Conservation (phyloP, 2,329 filamentous ascomycete species). For the Westerdykella aurantiaca region DNA sequence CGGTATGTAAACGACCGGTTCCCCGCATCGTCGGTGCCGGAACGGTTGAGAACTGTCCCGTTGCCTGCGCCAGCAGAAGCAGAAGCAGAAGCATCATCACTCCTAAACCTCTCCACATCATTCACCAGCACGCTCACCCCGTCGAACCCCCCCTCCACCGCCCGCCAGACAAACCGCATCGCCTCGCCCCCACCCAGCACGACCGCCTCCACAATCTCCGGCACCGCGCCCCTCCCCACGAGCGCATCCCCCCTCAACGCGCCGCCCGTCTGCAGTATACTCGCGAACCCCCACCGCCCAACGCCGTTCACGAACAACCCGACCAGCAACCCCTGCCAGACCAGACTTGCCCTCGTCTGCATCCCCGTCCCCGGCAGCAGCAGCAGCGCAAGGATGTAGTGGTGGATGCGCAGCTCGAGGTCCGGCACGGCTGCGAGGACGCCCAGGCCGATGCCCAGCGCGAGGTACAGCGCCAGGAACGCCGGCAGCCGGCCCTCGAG, state of each 20-base stretch:
- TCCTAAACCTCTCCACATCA: conserved; percentile 71
- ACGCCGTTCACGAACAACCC: conserved; percentile 92
- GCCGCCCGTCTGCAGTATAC: conserved; percentile 73
- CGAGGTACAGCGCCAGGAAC: conserved; percentile 72
- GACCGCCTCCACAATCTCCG: conserved; percentile 42
- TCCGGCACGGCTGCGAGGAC: conserved; percentile 69
- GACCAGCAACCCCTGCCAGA: conserved; percentile 84
- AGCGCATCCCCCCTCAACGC: conserved; percentile 55
- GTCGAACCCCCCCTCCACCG: conserved; percentile 51
- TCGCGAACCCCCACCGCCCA: conserved; percentile 87
- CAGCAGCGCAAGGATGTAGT: conserved; percentile 87
- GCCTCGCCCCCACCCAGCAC: conserved; percentile 2
- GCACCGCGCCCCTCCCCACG: conserved; percentile 54
- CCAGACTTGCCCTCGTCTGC: conserved; percentile 76
- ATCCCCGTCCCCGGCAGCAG: conserved; percentile 83
- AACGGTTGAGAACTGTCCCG: too few species aligned
- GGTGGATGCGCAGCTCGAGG: conserved; percentile 82
- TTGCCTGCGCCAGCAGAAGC: too few species aligned
- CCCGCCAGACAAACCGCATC: conserved; percentile 41
- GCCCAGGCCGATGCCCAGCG: conserved; percentile 64
- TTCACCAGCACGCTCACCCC: conserved; percentile 80
- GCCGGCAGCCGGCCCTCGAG: conserved; percentile 51
- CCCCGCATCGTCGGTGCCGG: too few species aligned
- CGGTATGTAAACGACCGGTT: too few species aligned
- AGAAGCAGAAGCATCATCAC: conserved; percentile 8